Conservation (phyloP, 768 basidiomycete genomes). For the Albatrellus ellisii region DNA sequence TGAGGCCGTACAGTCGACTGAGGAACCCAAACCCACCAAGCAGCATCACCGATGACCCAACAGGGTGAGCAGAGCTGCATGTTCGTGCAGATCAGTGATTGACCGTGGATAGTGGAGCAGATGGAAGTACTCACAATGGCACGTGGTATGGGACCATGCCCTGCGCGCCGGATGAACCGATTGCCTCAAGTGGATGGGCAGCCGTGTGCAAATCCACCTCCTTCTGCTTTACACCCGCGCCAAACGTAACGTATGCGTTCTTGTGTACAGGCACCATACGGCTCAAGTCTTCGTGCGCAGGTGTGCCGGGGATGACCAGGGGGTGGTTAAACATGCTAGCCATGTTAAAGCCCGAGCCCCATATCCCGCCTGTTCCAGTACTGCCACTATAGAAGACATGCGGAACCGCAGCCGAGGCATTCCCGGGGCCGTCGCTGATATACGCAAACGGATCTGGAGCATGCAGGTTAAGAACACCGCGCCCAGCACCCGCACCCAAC, state of each 20-base stretch:
- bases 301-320: constrained; percentile 20
- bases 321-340: constrained; percentile 15
- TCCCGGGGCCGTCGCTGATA: constrained; percentile 1
- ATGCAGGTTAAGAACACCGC: too few relatives aligned
- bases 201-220: constrained; percentile 72
- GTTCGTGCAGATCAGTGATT: neutral
- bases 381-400: neutral
- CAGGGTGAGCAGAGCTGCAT: constrained; percentile 65
- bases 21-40: constrained; percentile 86
- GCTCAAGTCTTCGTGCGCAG: constrained; percentile 17
- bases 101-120: neutral
- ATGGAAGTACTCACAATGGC: constrained; percentile 23
- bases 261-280: constrained; percentile 45
- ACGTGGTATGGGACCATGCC: constrained; percentile 66
- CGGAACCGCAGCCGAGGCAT: neutral
- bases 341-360: constrained; percentile 4
- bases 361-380: neutral
- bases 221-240: constrained; percentile 76
- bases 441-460: constrained; percentile 20
- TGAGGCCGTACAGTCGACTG: constrained; percentile 71
- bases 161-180: constrained; percentile 33
- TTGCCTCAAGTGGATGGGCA: constrained; percentile 48
- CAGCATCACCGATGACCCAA: constrained; percentile 68
- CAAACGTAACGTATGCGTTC: constrained; percentile 76
- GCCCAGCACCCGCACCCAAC: neutral